Conservation (phyloP, 495 filamentous ascomycete genomes). For the Aspergillus nanangensis region DNA sequence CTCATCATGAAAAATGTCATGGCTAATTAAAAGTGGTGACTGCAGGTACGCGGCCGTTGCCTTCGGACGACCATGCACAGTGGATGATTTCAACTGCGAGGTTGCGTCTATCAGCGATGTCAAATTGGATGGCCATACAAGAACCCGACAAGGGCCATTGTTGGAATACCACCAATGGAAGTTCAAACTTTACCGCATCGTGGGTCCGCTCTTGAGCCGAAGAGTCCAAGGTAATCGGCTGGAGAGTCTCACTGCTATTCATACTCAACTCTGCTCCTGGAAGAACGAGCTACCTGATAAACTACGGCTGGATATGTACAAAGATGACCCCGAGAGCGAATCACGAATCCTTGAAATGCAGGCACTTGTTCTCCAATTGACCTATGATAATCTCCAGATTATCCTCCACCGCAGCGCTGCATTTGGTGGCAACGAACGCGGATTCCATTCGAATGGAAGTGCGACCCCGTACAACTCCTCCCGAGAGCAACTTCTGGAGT, state of each 20-base stretch:
- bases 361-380: not conserved
- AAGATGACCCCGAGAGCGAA: not conserved
- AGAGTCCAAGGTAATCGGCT: not conserved
- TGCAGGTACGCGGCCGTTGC: constrained; percentile 1
- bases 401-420: constrained; percentile 1
- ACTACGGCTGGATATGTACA: not conserved
- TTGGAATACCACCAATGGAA: not conserved
- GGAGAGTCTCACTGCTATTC: not conserved
- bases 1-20: not conserved
- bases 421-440: not conserved
- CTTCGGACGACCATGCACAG: constrained; percentile 1
- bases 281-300: not conserved
- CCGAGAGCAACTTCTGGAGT: not conserved
- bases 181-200: not conserved
- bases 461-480: not conserved
- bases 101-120: not conserved
- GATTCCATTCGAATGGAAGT: not conserved
- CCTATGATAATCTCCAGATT: constrained; percentile 1
- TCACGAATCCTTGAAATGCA: not conserved
- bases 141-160: not conserved
- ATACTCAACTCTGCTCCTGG: not conserved
- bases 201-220: not conserved
- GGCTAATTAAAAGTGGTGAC: not conserved
- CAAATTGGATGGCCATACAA: not conserved
- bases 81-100: not conserved